Evolutionary conservation across 148 eudicot genomes (phyloP).

Genomic region (Selenicereus undatus): DNA sequence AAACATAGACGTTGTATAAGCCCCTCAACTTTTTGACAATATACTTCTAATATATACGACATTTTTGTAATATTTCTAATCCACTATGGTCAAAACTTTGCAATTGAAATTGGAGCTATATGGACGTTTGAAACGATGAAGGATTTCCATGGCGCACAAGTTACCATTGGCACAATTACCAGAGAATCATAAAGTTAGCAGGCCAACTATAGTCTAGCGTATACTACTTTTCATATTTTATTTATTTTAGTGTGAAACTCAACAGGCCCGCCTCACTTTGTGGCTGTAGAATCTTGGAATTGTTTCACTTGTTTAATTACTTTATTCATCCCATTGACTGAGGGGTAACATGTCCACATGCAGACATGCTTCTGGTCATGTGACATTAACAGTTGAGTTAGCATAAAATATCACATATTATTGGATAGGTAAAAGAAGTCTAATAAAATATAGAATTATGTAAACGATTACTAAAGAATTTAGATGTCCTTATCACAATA

Average conservation of each 20-base stretch:
- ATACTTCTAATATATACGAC: not conserved
- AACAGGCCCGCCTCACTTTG: not conserved
- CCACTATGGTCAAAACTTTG: no score
- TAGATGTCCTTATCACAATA: no score
- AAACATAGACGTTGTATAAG: no score
- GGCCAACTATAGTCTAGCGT: not conserved
- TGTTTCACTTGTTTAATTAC: not conserved
- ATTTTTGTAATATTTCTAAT: no score
- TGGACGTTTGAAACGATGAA: constrained; percentile 2
- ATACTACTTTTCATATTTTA: not conserved
- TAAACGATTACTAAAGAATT: not conserved
- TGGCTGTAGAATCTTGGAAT: not conserved
- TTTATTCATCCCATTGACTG: constrained; percentile 11
- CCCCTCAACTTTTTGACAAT: no score
- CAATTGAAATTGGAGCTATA: not conserved
- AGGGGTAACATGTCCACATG: constrained; percentile 14
- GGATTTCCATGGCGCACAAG: not conserved
- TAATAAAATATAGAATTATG: not conserved
- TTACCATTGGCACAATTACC: constrained; percentile 10
- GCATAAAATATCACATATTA: not conserved
- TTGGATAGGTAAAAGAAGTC: not conserved
- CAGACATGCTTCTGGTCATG: constrained; percentile 10
- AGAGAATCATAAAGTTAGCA: not conserved
- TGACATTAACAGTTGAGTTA: not conserved
- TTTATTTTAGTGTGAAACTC: not conserved